Evolutionary conservation across 169 alveolate genomes (phyloP).

Genomic region (Cyclospora cayetanensis): DNA sequence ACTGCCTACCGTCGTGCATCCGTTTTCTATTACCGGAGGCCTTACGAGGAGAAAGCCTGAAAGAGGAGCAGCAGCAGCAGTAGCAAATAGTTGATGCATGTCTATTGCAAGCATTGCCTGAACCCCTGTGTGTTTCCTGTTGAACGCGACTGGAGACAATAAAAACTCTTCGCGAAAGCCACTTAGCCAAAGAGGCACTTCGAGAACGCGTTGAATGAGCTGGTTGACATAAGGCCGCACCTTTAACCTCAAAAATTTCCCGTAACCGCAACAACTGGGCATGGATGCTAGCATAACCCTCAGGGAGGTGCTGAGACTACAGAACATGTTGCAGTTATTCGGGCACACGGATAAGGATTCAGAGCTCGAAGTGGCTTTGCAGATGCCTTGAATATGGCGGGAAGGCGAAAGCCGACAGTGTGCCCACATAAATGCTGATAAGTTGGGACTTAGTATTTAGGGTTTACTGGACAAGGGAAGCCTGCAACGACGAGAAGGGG

Average conservation of each 20-base stretch:
- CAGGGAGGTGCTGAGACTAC: not conserved
- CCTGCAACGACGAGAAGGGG: constrained; percentile 27
- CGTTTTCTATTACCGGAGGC: not conserved
- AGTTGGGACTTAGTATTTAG: not conserved
- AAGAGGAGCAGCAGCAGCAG: constrained; percentile 18
- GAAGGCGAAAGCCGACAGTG: not conserved
- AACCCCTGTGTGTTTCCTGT: too few species aligned
- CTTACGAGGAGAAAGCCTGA: constrained; percentile 11
- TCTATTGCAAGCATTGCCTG: too few species aligned
- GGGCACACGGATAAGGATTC: too few species aligned
- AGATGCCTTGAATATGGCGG: not conserved
- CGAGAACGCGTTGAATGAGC: too few species aligned
- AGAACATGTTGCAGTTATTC: too few species aligned
- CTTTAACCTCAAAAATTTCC: constrained; percentile 11
- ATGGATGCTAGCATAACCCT: not conserved
- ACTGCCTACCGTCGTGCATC: not conserved
- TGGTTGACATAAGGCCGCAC: too few species aligned
- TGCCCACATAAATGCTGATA: not conserved
- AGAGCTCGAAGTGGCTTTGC: too few species aligned
- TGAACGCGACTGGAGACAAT: too few species aligned
- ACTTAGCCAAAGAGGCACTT: too few species aligned
- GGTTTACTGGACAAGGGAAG: constrained; percentile 24
- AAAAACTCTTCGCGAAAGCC: too few species aligned
- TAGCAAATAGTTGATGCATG: too few species aligned
- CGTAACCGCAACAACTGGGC: constrained; percentile 31